These are phyloP conservation scores for Sarocladium kiliense DNA, from an alignment of 2,329 filamentous ascomycete species.

Conservation along the genomic window DNA sequence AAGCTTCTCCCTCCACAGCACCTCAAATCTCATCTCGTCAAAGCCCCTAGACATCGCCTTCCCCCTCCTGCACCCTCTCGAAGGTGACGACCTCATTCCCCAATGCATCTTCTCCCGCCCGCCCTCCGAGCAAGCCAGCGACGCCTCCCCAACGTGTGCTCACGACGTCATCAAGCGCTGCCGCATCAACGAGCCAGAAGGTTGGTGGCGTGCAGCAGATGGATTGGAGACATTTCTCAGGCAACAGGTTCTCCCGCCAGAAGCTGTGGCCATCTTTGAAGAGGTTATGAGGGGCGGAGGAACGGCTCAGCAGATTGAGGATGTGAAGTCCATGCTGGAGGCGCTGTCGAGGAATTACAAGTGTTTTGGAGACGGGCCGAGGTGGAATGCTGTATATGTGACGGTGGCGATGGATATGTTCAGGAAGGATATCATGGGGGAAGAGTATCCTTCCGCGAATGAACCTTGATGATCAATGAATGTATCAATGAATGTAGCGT, in stretches of 20 bases:
- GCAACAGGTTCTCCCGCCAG: neutral
- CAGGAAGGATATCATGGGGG: conserved; percentile 9
- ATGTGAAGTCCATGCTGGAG: neutral
- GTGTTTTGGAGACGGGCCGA: conserved; percentile 20
- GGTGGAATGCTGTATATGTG: conserved; percentile 19
- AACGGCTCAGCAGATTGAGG: neutral
- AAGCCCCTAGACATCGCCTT: neutral
- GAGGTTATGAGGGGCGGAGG: conserved; percentile 1
- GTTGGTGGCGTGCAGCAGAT: conserved; percentile 8
- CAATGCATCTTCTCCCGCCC: conserved; percentile 6
- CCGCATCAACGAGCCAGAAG: neutral
- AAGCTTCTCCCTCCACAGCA: neutral
- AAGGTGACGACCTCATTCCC: neutral
- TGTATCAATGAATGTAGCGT: neutral
- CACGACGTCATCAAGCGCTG: neutral
- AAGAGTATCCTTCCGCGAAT: neutral
- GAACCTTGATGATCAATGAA: neutral
- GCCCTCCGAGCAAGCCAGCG: neutral
- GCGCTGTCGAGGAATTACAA: conserved; percentile 1
- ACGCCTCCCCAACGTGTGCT: neutral
- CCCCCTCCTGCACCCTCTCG: neutral
- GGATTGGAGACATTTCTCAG: neutral
- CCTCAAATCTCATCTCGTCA: neutral
- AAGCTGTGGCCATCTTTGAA: neutral
- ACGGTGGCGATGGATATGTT: conserved; percentile 17